Percentiles rank a stretch among this genome's conserved stretches.
Evolutionary conservation across 495 filamentous ascomycete genomes (phyloP).

Genomic region (Aspergillus egyptiacus): DNA sequence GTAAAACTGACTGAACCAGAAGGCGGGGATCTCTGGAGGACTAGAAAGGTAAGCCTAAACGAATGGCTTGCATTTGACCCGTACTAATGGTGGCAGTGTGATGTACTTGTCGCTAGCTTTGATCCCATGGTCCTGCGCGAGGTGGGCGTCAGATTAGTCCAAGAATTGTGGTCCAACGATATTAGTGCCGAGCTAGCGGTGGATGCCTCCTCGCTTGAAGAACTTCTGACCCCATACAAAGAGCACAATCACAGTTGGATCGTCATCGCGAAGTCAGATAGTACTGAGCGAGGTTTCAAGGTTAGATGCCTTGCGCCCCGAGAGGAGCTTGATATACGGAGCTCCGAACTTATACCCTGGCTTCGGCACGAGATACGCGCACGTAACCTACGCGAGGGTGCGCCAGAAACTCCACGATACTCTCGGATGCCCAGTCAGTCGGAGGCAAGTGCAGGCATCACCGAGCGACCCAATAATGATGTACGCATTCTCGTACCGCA

Average conservation of each 20-base stretch:
- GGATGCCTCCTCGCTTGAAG: constrained; percentile 66
- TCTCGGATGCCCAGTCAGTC: constrained; percentile 42
- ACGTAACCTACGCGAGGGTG: constrained; percentile 57
- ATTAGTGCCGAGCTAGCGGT: constrained; percentile 88
- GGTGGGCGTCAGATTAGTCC: constrained; percentile 65
- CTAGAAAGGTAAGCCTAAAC: constrained; percentile 51
- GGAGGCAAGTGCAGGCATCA: constrained; percentile 25
- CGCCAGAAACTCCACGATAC: constrained; percentile 36
- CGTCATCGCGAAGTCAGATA: constrained; percentile 77
- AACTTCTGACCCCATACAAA: constrained; percentile 58
- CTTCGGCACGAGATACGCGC: constrained; percentile 80
- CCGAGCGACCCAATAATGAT: constrained; percentile 57
- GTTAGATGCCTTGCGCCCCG: constrained; percentile 67
- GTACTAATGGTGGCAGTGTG: constrained; percentile 52
- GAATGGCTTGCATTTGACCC: neutral
- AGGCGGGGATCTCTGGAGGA: constrained; percentile 50
- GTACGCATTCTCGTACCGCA: constrained; percentile 77
- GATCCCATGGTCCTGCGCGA: constrained; percentile 71
- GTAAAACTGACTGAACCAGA: constrained; percentile 56
- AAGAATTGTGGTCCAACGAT: constrained; percentile 73
- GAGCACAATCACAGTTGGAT: constrained; percentile 83
- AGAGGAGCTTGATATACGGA: constrained; percentile 76
- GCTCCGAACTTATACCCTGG: constrained; percentile 69
- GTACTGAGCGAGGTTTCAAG: constrained; percentile 62
- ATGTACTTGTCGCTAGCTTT: constrained; percentile 84